Conservation (phyloP, 2,329 filamentous ascomycete species). For the Curvularia sp. region DNA sequence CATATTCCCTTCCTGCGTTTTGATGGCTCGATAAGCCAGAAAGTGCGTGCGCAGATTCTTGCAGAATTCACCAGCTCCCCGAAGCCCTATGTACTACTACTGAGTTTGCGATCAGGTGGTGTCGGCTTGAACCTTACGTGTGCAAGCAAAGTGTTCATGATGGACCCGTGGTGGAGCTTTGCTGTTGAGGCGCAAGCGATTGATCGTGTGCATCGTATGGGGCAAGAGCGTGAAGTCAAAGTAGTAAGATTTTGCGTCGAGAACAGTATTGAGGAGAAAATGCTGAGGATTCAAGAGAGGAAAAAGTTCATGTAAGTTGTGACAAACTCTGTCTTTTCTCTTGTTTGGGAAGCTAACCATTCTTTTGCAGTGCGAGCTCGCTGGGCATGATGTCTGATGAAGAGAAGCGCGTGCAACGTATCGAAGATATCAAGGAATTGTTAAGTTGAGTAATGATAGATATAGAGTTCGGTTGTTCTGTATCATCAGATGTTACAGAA, state of each 20-base stretch:
- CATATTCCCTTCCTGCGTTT: slow-evolving; percentile 84
- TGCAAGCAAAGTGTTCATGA: slow-evolving; percentile 93
- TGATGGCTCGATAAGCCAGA: slow-evolving; percentile 89
- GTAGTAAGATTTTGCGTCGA: slow-evolving; percentile 89
- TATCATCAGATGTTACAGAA: not conserved
- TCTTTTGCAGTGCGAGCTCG: slow-evolving; percentile 76
- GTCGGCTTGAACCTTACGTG: slow-evolving; percentile 92
- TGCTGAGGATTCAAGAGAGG: slow-evolving; percentile 89
- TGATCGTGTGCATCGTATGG: slow-evolving; percentile 96
- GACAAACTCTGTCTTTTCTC: not conserved
- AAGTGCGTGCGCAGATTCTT: slow-evolving; percentile 79
- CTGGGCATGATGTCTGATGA: slow-evolving; percentile 95
- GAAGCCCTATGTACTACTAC: slow-evolving; percentile 76
- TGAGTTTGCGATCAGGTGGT: slow-evolving; percentile 87
- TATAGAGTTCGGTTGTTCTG: not conserved
- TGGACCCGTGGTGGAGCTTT: slow-evolving; percentile 99
- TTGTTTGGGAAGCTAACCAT: slow-evolving; percentile 29
- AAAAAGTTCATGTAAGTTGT: slow-evolving; percentile 90
- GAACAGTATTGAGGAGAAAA: slow-evolving; percentile 91
- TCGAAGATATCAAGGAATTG: slow-evolving; percentile 93
- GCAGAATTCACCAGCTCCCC: slow-evolving; percentile 66
- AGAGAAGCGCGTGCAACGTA: slow-evolving; percentile 85
- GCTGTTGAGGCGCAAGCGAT: slow-evolving; percentile 97
- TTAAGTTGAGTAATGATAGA: slow-evolving; percentile 63
- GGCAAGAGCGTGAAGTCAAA: slow-evolving; percentile 83